These are phyloP conservation scores for Codiaeum variegatum DNA, from an alignment of 441 rosid species.

Conservation along the genomic window DNA sequence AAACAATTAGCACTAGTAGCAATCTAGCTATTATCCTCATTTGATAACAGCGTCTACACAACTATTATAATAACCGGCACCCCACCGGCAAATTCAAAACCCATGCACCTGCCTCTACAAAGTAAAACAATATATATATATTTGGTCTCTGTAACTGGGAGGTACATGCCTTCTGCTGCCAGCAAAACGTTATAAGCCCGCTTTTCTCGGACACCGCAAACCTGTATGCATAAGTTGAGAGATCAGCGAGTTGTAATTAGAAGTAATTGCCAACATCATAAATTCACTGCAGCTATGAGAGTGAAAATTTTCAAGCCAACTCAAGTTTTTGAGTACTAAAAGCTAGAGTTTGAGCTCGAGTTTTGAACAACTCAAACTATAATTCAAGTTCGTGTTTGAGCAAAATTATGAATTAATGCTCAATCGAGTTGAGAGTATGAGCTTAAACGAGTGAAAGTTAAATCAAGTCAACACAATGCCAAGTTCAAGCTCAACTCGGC, in stretches of 20 bases:
- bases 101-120: slow-evolving; percentile 36
- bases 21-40: slow-evolving; percentile 2
- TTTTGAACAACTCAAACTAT: no score
- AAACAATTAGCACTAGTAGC: neutral
- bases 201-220: slow-evolving; percentile 83
- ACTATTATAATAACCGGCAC: slow-evolving; percentile 24
- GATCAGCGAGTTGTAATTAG: neutral
- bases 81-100: slow-evolving; percentile 32
- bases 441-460: no score
- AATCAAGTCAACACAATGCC: no score
- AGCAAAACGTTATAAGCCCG: slow-evolving; percentile 83
- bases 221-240: slow-evolving; percentile 39
- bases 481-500: no score
- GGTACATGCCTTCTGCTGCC: slow-evolving; percentile 94
- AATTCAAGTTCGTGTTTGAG: no score
- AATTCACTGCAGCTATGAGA: neutral
- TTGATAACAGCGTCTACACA: slow-evolving; percentile 21
- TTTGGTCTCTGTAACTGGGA: slow-evolving; percentile 63
- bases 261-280: neutral
- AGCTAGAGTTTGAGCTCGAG: no score
- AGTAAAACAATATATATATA: no score
- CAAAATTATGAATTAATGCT: no score
- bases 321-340: no score
- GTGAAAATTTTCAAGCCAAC: no score
- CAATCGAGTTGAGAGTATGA: no score